These are phyloP conservation scores for Pseudognaphalium luteoalbum DNA, from an alignment of 129 eudicot species.

Conservation along the genomic window DNA sequence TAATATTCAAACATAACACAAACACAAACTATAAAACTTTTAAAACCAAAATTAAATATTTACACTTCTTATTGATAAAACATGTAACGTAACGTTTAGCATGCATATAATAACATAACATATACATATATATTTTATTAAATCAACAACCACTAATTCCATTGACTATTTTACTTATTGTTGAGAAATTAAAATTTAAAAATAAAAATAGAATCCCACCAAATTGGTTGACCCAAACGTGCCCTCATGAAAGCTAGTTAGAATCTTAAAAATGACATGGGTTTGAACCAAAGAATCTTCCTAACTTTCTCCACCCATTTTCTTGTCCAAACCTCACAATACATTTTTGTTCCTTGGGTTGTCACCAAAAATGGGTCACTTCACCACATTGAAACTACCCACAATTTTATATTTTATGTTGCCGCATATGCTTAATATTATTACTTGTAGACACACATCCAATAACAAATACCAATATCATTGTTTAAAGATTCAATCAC, in stretches of 20 bases:
- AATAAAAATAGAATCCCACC: slow-evolving; percentile 23
- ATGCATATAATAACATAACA: too few relatives aligned
- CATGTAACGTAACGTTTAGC: not conserved
- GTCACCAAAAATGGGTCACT: slow-evolving; percentile 27
- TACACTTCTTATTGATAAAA: not conserved
- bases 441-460: slow-evolving; percentile 1
- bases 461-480: not conserved
- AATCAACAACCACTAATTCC: too few relatives aligned
- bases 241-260: slow-evolving; percentile 27
- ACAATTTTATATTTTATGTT: slow-evolving; percentile 4
- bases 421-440: slow-evolving; percentile 16
- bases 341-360: slow-evolving; percentile 21
- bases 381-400: slow-evolving; percentile 22
- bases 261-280: slow-evolving; percentile 37
- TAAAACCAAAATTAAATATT: not conserved
- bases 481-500: too few relatives aligned
- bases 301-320: slow-evolving; percentile 53
- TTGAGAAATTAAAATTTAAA: not conserved
- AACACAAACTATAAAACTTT: not conserved
- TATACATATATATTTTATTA: too few relatives aligned
- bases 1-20: not conserved
- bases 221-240: slow-evolving; percentile 54
- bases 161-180: too few relatives aligned
- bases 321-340: slow-evolving; percentile 44
- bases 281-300: slow-evolving; percentile 63